Percentiles rank a stretch among this genome's conserved stretches.
These are phyloP conservation scores for Penicillium expansum DNA, from an alignment of 2,329 filamentous ascomycete species.

Conservation along the genomic window DNA sequence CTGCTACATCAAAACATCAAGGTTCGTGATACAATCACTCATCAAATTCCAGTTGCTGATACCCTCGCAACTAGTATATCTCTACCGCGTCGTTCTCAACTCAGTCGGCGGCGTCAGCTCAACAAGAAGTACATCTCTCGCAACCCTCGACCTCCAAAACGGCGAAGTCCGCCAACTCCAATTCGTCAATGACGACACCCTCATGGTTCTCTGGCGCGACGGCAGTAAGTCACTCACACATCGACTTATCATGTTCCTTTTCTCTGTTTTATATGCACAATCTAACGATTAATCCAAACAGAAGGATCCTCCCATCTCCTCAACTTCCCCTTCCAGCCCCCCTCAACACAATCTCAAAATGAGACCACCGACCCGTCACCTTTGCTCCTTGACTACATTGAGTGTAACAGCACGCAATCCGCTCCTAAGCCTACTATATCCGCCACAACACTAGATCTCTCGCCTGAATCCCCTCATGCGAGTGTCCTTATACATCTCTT, in stretches of 20 bases:
- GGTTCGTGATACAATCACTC: slow-evolving; percentile 23
- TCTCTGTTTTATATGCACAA: background rate
- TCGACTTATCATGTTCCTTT: background rate
- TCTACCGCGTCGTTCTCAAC: slow-evolving; percentile 55
- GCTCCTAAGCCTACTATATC: slow-evolving; percentile 13
- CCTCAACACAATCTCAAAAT: background rate
- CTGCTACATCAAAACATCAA: slow-evolving; percentile 32
- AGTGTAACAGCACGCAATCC: slow-evolving; percentile 11
- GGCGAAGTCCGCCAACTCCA: slow-evolving; percentile 58
- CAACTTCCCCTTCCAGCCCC: slow-evolving; percentile 32
- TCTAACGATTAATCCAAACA: slow-evolving; percentile 7
- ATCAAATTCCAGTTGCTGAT: slow-evolving; percentile 7
- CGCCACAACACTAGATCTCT: slow-evolving; percentile 21
- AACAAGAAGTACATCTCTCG: slow-evolving; percentile 31
- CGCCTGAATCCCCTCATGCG: slow-evolving; percentile 14
- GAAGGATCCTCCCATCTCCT: slow-evolving; percentile 34
- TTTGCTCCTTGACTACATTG: slow-evolving; percentile 21
- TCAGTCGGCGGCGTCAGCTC: slow-evolving; percentile 61
- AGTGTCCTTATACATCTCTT: slow-evolving; percentile 50
- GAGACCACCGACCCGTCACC: slow-evolving; percentile 8
- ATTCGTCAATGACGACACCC: slow-evolving; percentile 61
- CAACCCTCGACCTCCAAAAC: slow-evolving; percentile 33
- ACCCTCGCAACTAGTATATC: slow-evolving; percentile 48
- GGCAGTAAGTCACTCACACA: slow-evolving; percentile 24
- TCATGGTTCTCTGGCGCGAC: slow-evolving; percentile 59